A percentile compares a stretch with the other conserved stretches of the same genome.
These are phyloP conservation scores for Claviceps digitariae DNA, from an alignment of 2,329 filamentous ascomycete species.

Conservation along the genomic window DNA sequence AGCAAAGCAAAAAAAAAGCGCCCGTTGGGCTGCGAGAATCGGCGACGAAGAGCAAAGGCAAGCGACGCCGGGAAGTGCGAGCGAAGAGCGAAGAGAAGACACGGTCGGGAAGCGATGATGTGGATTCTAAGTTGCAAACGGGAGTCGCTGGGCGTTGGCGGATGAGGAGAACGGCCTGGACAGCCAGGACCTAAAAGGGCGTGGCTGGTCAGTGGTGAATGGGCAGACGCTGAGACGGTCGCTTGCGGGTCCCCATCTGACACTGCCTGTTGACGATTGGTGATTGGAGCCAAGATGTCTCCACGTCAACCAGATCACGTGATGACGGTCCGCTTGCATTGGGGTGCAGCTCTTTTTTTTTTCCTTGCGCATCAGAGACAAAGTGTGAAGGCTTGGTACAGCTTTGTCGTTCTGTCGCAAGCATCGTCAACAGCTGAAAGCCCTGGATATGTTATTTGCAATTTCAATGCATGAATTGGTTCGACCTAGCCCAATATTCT, in stretches of 20 bases:
- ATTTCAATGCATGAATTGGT: too few species aligned
- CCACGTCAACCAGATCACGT: slow-evolving; percentile 4
- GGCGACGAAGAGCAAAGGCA: slow-evolving; percentile 14
- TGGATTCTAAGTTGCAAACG: slow-evolving; percentile 7
- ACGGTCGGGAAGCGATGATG: slow-evolving; percentile 7
- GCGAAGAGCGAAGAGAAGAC: slow-evolving; percentile 4
- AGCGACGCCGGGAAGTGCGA: slow-evolving; percentile 8
- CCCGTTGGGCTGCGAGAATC: slow-evolving; percentile 9
- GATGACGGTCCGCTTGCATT: not conserved
- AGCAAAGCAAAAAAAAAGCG: slow-evolving; percentile 14
- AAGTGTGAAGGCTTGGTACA: too few species aligned
- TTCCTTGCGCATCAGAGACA: too few species aligned
- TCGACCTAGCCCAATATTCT: too few species aligned
- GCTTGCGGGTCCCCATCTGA: slow-evolving; percentile 1
- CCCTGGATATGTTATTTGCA: too few species aligned
- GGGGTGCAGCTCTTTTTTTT: too few species aligned
- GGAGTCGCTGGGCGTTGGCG: not conserved
- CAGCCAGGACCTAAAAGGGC: slow-evolving; percentile 18
- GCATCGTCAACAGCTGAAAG: too few species aligned
- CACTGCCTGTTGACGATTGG: not conserved
- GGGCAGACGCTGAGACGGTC: slow-evolving; percentile 7
- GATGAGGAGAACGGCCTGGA: not conserved
- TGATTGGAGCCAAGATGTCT: not conserved
- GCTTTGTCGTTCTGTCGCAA: too few species aligned
- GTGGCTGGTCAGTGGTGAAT: slow-evolving; percentile 21